Percentiles rank a stretch among this genome's conserved stretches.
phyloP scores from a whole-genome alignment of 345 rosid species.

The Erodium maritimum region DNA sequence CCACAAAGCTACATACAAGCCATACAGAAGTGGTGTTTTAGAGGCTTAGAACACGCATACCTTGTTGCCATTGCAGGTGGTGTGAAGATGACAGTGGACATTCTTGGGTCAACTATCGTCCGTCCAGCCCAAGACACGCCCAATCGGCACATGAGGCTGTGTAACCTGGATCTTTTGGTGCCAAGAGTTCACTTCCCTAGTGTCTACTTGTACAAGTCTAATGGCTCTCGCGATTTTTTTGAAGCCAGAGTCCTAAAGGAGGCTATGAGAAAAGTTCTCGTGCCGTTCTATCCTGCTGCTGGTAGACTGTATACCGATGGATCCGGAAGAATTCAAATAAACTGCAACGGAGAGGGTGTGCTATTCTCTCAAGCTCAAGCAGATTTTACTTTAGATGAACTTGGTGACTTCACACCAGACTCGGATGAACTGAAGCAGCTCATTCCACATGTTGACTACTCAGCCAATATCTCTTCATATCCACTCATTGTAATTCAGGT shows the following conservation, averaged over 20 bases:
- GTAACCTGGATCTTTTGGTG: conserved; percentile 21
- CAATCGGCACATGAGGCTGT: conserved; percentile 17
- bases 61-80: too few relatives aligned
- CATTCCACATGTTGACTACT: conserved; percentile 21
- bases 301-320: conserved; percentile 27
- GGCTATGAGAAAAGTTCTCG: conserved; percentile 26
- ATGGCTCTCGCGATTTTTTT: not conserved
- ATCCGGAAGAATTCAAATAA: conserved; percentile 26
- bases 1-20: too few relatives aligned
- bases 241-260: conserved; percentile 16
- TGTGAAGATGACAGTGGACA: not conserved
- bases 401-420: conserved; percentile 9
- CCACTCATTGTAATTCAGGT: too few relatives aligned
- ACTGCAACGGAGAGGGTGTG: conserved; percentile 34
- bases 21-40: too few relatives aligned
- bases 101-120: too few relatives aligned
- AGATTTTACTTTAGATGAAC: conserved; percentile 11
- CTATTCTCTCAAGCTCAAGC: conserved; percentile 22
- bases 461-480: not conserved
- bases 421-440: conserved; percentile 12
- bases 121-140: conserved; percentile 21
- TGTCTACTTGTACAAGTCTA: conserved; percentile 20
- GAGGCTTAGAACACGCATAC: too few relatives aligned
- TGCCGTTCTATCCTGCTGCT: conserved; percentile 28
- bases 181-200: conserved; percentile 15